A percentile compares a stretch with the other conserved stretches of the same genome.
phyloP scores from a whole-genome alignment of 495 filamentous ascomycete genomes.

The Neurospora africana region DNA sequence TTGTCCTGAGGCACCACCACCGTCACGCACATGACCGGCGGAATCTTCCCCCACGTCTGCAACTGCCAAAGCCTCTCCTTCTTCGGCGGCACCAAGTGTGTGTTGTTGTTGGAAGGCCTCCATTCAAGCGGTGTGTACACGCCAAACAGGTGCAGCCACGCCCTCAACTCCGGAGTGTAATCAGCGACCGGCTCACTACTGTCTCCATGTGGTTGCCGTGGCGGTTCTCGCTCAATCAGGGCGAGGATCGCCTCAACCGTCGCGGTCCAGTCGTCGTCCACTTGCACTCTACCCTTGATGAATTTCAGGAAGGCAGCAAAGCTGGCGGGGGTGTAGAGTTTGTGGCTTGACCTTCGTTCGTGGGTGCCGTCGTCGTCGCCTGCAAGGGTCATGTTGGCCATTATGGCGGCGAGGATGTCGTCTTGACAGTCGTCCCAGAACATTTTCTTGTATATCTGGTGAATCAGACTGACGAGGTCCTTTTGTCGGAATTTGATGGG shows the following conservation, averaged over 20 bases:
- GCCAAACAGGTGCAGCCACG: neutral
- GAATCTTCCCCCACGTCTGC: conserved; percentile 20
- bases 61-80: neutral
- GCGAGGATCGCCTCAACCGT: neutral
- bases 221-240: neutral
- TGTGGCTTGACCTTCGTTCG: neutral
- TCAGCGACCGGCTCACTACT: neutral
- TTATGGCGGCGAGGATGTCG: neutral
- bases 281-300: neutral
- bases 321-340: neutral
- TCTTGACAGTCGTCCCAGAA: neutral
- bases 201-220: neutral
- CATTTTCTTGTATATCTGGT: neutral
- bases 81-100: neutral
- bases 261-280: neutral
- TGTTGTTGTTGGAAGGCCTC: neutral
- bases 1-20: conserved; percentile 21
- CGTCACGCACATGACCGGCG: conserved; percentile 27
- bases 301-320: neutral
- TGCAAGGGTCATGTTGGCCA: fast-evolving
- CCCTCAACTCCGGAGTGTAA: neutral
- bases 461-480: neutral
- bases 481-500: neutral
- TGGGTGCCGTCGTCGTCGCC: neutral
- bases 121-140: neutral